Percentiles rank a stretch among this genome's conserved stretches.
phyloP scores from a whole-genome alignment of 1,284 basidiomycete genomes.

The Austroboletus niveus region DNA sequence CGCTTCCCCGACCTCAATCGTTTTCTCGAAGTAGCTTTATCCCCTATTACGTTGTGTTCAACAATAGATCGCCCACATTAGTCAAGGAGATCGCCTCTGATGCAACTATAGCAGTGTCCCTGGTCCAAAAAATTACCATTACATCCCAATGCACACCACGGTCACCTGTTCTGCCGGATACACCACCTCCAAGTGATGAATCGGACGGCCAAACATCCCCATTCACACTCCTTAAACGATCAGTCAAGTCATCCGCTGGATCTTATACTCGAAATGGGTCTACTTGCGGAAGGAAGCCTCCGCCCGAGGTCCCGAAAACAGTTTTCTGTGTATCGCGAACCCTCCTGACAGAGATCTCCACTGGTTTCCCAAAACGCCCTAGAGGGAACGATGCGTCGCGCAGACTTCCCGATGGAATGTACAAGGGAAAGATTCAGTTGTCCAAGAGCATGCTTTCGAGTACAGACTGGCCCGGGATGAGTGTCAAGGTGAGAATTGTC shows the following conservation, averaged over 20 bases:
- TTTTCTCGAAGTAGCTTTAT: slow-evolving; percentile 59
- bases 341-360: slow-evolving; percentile 51
- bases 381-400: slow-evolving; percentile 39
- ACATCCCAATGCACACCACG: slow-evolving; percentile 36
- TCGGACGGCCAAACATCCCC: slow-evolving; percentile 32
- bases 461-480: slow-evolving; percentile 63
- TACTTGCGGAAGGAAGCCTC: slow-evolving; percentile 38
- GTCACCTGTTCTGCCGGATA: slow-evolving; percentile 45
- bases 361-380: slow-evolving; percentile 70
- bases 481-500: slow-evolving; percentile 52
- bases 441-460: slow-evolving; percentile 59
- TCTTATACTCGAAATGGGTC: slow-evolving; percentile 20
- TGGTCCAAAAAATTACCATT: slow-evolving; percentile 56
- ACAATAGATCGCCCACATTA: slow-evolving; percentile 48
- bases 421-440: slow-evolving; percentile 54
- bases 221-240: slow-evolving; percentile 43
- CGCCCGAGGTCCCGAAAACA: slow-evolving; percentile 44
- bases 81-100: slow-evolving; percentile 65
- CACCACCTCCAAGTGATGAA: slow-evolving; percentile 50
- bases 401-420: slow-evolving; percentile 62
- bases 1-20: slow-evolving; percentile 55
- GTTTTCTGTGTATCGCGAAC: slow-evolving; percentile 48
- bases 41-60: slow-evolving; percentile 70
- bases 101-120: slow-evolving; percentile 62
- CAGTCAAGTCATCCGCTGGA: slow-evolving; percentile 36